A percentile compares a stretch with the other conserved stretches of the same genome.
Evolutionary conservation across 345 rosid genomes (phyloP).

Genomic region (Ceriops decandra): DNA sequence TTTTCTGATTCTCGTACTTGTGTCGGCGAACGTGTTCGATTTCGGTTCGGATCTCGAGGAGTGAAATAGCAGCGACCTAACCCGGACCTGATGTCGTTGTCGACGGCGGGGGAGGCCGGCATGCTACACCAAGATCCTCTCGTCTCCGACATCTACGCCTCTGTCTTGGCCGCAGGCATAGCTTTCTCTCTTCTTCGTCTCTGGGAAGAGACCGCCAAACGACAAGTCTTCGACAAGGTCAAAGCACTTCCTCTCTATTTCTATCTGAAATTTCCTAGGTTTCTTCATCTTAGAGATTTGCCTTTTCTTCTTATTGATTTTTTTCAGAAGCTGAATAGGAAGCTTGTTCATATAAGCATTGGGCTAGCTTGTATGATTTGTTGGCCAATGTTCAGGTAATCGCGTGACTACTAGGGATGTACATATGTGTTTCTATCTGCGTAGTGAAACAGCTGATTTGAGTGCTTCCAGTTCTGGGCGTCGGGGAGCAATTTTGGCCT

Average conservation of each 20-base stretch:
- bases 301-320: conserved; percentile 9
- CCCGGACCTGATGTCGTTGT: conserved; percentile 7
- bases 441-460: conserved; percentile 16
- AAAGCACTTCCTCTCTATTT: background rate
- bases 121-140: conserved; percentile 46
- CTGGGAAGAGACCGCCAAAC: conserved; percentile 68
- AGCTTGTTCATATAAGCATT: conserved; percentile 82
- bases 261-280: background rate
- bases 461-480: conserved; percentile 58
- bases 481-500: conserved; percentile 74
- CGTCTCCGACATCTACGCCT: conserved; percentile 52
- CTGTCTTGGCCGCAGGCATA: conserved; percentile 32
- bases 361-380: conserved; percentile 89
- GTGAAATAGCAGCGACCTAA: background rate
- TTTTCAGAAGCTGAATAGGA: conserved; percentile 62
- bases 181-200: conserved; percentile 48
- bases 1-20: background rate
- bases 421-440: conserved; percentile 6
- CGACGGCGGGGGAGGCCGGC: conserved; percentile 24
- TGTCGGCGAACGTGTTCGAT: background rate
- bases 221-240: conserved; percentile 61
- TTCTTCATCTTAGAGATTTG: conserved; percentile 2
- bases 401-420: conserved; percentile 8
- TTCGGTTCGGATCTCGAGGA: conserved; percentile 5
- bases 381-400: conserved; percentile 80